A percentile compares a stretch with the other conserved stretches of the same genome.
Conservation (phyloP, 2,329 filamentous ascomycete genomes). For the Paraphoma sp. region DNA sequence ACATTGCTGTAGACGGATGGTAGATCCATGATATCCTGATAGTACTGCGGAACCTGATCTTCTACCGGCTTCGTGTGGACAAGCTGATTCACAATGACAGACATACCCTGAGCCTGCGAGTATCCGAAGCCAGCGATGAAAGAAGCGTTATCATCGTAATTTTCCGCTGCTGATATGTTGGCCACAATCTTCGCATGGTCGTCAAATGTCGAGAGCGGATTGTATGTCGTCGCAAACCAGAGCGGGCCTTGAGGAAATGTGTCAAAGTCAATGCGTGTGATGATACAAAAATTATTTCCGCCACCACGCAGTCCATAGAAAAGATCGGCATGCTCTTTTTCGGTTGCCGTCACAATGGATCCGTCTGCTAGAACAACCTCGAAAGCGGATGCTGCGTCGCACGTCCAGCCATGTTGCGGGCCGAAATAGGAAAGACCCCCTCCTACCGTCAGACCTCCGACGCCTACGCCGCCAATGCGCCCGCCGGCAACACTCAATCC, state of each 20-base stretch:
- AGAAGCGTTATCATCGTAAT: neutral
- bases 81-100: neutral
- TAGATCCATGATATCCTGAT: neutral
- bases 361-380: constrained; percentile 55
- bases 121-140: neutral
- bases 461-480: constrained; percentile 4
- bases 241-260: neutral
- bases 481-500: constrained; percentile 9
- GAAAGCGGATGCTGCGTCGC: constrained; percentile 14
- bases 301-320: constrained; percentile 51
- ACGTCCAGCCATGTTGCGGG: constrained; percentile 17
- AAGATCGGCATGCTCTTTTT: constrained; percentile 44
- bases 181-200: neutral
- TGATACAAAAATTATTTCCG: constrained; percentile 32
- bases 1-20: neutral
- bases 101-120: neutral
- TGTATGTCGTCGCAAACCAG: constrained; percentile 30
- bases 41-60: neutral
- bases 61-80: neutral
- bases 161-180: neutral
- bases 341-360: constrained; percentile 48
- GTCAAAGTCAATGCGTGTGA: constrained; percentile 23
- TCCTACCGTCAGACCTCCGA: constrained; percentile 4
- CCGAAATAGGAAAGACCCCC: constrained; percentile 31
- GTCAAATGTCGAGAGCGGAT: constrained; percentile 1